Conservation (phyloP, 2,329 filamentous ascomycete genomes). For the Colletotrichum cuscutae region DNA sequence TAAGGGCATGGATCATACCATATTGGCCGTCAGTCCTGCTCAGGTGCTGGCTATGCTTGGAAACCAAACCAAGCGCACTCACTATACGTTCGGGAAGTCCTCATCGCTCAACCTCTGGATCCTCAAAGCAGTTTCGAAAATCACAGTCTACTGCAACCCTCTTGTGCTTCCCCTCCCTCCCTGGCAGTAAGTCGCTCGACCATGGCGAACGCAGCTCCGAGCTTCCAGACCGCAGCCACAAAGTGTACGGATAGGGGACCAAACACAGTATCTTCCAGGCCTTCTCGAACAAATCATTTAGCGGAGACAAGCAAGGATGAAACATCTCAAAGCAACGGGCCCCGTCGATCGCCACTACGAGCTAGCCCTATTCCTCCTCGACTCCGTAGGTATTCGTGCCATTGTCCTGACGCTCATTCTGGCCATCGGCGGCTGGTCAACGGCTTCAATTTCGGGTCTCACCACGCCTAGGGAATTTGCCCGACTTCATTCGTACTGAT, state of each 20-base stretch:
- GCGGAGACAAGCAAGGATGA: constrained; percentile 15
- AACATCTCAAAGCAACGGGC: constrained; percentile 14
- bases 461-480: not conserved
- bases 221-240: not conserved
- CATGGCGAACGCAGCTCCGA: not conserved
- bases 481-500: not conserved
- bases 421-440: not conserved
- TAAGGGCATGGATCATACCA: constrained; percentile 14
- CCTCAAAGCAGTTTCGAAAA: constrained; percentile 6
- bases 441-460: not conserved
- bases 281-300: constrained; percentile 32
- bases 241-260: not conserved
- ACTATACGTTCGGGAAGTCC: not conserved
- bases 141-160: constrained; percentile 14
- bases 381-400: not conserved
- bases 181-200: not conserved
- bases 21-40: not conserved
- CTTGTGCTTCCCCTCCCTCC: constrained; percentile 11
- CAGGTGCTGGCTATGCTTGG: constrained; percentile 6
- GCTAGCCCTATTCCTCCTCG: constrained; percentile 15
- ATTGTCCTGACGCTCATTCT: not conserved
- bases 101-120: not conserved
- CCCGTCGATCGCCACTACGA: constrained; percentile 14
- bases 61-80: constrained; percentile 26
- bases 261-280: constrained; percentile 2